phyloP scores from a whole-genome alignment of 257 asterid species.

The Schizonepeta tenuifolia region DNA sequence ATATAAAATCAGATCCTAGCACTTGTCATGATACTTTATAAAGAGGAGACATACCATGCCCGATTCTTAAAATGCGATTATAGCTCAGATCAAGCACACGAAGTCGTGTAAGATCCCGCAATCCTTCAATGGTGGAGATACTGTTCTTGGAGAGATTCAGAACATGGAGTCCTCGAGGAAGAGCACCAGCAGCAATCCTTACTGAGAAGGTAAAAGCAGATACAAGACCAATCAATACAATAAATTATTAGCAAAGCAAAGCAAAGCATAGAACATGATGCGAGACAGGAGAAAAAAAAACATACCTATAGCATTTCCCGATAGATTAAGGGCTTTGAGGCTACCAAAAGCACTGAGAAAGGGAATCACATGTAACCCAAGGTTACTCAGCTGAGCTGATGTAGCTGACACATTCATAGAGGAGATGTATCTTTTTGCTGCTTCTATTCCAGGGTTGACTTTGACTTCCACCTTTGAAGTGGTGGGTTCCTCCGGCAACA shows the following conservation, averaged over 20 bases:
- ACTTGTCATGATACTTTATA: neutral
- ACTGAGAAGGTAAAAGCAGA: constrained; percentile 46
- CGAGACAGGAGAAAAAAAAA: constrained; percentile 3
- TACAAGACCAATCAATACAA: constrained; percentile 23
- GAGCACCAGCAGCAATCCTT: constrained; percentile 89
- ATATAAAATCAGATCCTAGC: constrained; percentile 4
- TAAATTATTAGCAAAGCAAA: constrained; percentile 13
- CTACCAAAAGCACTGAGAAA: constrained; percentile 80
- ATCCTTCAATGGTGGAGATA: constrained; percentile 84
- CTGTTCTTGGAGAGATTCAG: constrained; percentile 89
- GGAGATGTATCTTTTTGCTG: constrained; percentile 80
- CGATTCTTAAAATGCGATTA: constrained; percentile 84
- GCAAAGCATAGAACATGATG: constrained; percentile 14
- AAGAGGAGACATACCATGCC: constrained; percentile 71
- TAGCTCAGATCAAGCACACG: constrained; percentile 97
- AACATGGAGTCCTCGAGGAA: constrained; percentile 93
- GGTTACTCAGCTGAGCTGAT: constrained; percentile 84
- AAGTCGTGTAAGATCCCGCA: constrained; percentile 88
- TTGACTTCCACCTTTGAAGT: constrained; percentile 56
- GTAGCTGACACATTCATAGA: constrained; percentile 73
- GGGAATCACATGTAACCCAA: constrained; percentile 87
- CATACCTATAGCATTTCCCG: constrained; percentile 92
- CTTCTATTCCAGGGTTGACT: constrained; percentile 70
- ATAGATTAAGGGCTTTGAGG: constrained; percentile 83
- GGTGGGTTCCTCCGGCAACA: constrained; percentile 39